Evolutionary conservation across 2,329 filamentous ascomycete species (phyloP).

Genomic region (Atkinsonella hypoxylon): DNA sequence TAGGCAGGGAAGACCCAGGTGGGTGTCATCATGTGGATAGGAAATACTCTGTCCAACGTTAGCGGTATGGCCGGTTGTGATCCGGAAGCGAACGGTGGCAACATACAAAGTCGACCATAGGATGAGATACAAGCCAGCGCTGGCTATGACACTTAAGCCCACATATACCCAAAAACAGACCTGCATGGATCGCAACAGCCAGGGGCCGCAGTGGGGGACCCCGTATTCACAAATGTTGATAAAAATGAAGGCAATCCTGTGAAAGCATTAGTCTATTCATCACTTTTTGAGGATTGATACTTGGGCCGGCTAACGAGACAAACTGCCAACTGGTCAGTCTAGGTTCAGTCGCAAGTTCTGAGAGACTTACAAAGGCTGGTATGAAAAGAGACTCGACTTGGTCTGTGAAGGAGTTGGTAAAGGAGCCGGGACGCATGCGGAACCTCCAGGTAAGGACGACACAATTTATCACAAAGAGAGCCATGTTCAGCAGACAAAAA

Average conservation of each 20-base stretch:
- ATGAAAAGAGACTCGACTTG: conserved; percentile 71
- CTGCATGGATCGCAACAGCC: conserved; percentile 48
- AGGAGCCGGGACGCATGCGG: conserved; percentile 55
- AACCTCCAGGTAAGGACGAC: conserved; percentile 57
- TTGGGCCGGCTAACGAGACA: conserved; percentile 27
- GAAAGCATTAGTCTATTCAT: background rate
- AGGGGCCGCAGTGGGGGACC: conserved; percentile 45
- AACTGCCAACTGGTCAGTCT: conserved; percentile 18
- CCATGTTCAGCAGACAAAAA: conserved; percentile 51
- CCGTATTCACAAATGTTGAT: conserved; percentile 74
- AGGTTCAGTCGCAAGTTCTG: background rate
- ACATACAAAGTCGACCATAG: conserved; percentile 51
- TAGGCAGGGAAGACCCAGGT: conserved; percentile 85
- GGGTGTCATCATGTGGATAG: conserved; percentile 76
- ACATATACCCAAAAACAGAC: conserved; percentile 67
- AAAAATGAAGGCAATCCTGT: conserved; percentile 53
- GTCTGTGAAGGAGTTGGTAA: conserved; percentile 60
- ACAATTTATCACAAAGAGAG: conserved; percentile 51
- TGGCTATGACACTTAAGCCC: conserved; percentile 52
- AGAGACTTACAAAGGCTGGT: conserved; percentile 42
- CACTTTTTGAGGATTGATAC: background rate
- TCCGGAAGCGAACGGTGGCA: background rate
- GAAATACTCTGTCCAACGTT: conserved; percentile 28
- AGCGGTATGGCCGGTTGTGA: background rate
- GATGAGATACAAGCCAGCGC: conserved; percentile 61